Percentiles rank a stretch among this genome's conserved stretches.
Conservation (phyloP, 2,329 filamentous ascomycete genomes). For the Trichoderma asperellum region DNA sequence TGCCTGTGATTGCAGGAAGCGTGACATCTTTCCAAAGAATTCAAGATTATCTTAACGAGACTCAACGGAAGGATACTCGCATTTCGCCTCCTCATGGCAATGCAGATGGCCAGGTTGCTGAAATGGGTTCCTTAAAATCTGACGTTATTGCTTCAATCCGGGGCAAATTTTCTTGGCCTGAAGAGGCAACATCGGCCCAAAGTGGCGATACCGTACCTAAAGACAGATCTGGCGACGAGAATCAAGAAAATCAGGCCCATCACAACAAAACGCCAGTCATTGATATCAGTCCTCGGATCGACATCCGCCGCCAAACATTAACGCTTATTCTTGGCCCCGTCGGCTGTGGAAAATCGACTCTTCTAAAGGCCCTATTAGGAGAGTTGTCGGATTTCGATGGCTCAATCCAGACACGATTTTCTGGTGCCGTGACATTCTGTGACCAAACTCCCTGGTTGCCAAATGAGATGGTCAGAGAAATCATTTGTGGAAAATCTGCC, state of each 20-base stretch:
- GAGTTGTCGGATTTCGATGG: neutral
- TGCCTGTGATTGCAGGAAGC: neutral
- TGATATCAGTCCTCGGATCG: neutral
- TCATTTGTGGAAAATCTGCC: neutral
- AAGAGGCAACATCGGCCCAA: neutral
- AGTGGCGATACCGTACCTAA: neutral
- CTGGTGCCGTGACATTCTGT: neutral
- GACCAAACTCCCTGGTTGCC: neutral
- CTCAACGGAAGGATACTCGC: neutral
- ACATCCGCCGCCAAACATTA: neutral
- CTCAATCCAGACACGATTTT: neutral
- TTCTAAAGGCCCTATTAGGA: neutral
- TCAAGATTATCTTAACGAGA: neutral
- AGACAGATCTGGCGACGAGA: neutral
- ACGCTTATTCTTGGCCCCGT: neutral
- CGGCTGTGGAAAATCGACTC: neutral
- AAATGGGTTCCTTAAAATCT: neutral
- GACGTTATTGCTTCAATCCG: neutral
- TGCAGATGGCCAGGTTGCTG: neutral
- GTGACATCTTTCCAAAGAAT: neutral
- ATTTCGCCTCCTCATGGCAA: neutral
- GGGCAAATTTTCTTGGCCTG: neutral
- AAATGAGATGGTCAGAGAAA: neutral
- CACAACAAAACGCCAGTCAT: neutral
- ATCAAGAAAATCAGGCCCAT: neutral